These are phyloP conservation scores for Lolium multiflorum DNA, from an alignment of 176 grass and related monocot genomes.

Conservation along the genomic window DNA sequence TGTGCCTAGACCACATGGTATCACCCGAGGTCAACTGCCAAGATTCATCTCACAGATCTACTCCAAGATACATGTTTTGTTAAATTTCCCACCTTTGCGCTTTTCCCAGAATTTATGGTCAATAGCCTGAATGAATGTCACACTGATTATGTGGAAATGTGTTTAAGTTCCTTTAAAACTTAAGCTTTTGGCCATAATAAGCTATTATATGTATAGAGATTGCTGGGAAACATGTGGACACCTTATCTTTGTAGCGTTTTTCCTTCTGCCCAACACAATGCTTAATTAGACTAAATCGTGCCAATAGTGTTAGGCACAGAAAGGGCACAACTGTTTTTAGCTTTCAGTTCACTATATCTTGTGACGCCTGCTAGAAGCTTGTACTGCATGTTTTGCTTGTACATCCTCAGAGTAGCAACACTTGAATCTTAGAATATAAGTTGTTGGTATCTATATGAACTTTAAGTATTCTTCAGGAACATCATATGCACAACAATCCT, in stretches of 20 bases:
- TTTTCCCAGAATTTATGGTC: background rate
- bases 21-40: background rate
- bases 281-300: background rate
- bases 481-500: constrained; percentile 89
- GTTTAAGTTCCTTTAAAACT: background rate
- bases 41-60: constrained; percentile 16
- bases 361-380: constrained; percentile 7
- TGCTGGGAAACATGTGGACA: background rate
- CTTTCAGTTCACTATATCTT: background rate
- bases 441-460: constrained; percentile 37
- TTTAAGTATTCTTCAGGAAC: constrained; percentile 65
- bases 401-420: constrained; percentile 7
- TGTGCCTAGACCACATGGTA: background rate
- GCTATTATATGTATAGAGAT: background rate
- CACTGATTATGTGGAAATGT: background rate
- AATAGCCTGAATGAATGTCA: background rate
- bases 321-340: background rate
- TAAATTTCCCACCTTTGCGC: background rate
- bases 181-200: background rate
- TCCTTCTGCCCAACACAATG: constrained; percentile 16
- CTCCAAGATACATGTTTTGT: constrained; percentile 9
- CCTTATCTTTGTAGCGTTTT: background rate
- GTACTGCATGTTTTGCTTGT: constrained; percentile 4
- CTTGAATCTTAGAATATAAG: constrained; percentile 23
- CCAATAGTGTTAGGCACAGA: constrained; percentile 17